Evolutionary conservation across 2,329 filamentous ascomycete genomes (phyloP).

Genomic region (Ceratocystis cacaofunesta): DNA sequence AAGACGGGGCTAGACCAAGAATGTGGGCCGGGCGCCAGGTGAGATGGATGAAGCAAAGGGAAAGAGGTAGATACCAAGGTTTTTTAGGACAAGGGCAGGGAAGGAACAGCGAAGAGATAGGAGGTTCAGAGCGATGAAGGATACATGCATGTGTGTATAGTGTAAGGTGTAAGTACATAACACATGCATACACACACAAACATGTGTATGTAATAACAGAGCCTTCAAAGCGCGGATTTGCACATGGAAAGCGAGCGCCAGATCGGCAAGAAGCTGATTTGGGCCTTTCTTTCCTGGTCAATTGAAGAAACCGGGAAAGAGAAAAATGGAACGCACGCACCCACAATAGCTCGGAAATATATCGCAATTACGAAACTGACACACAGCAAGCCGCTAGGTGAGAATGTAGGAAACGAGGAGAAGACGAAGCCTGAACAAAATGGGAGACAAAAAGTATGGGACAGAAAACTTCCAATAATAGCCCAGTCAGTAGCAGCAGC

Average conservation of each 20-base stretch:
- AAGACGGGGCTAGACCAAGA: conserved; percentile 1
- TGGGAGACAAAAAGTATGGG: background rate
- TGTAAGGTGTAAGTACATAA: background rate
- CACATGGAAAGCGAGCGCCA: background rate
- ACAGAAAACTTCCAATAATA: background rate
- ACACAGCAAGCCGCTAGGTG: background rate
- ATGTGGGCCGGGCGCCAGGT: background rate
- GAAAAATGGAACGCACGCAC: background rate
- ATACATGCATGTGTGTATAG: background rate
- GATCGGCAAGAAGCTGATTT: background rate
- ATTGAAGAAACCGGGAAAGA: background rate
- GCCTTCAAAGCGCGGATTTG: background rate
- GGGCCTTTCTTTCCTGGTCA: background rate
- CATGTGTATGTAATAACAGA: background rate
- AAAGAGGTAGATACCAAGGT: background rate
- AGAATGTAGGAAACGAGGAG: background rate
- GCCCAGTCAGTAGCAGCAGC: background rate
- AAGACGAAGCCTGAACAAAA: background rate
- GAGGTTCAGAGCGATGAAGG: background rate
- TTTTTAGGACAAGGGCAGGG: background rate
- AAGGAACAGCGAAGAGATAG: background rate
- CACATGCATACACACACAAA: background rate
- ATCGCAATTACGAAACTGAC: background rate
- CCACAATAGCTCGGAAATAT: background rate
- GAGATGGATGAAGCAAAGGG: background rate